Conservation (phyloP, 495 filamentous ascomycete species). For the Filosporella fistucella region DNA sequence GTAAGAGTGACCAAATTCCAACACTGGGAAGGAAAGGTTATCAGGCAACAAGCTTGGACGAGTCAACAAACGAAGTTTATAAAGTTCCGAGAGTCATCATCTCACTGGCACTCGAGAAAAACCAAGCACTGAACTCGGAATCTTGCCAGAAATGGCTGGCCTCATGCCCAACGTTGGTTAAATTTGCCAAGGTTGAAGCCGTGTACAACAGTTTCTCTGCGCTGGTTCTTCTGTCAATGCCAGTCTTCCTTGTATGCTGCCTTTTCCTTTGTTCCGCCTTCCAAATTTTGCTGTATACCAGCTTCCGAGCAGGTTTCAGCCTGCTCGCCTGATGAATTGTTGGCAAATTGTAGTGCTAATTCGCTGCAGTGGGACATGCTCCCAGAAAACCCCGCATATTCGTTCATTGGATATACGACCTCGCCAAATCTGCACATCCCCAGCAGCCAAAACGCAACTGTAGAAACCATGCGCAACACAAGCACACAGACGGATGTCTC, state of each 20-base stretch:
- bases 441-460: too few species aligned
- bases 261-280: not conserved
- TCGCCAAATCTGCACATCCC: not conserved
- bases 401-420: not conserved
- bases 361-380: not conserved
- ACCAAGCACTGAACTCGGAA: slow-evolving; percentile 1
- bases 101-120: not conserved
- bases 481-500: too few species aligned
- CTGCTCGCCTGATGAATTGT: not conserved
- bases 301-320: not conserved
- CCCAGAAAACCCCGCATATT: not conserved
- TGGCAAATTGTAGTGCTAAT: not conserved
- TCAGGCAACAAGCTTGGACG: not conserved
- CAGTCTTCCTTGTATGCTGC: slow-evolving; percentile 1
- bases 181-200: slow-evolving; percentile 1
- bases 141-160: slow-evolving; percentile 4
- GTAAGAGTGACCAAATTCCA: not conserved
- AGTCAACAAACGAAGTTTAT: not conserved
- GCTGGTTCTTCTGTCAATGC: not conserved
- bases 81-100: slow-evolving; percentile 1
- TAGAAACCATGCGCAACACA: too few species aligned
- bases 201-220: slow-evolving; percentile 6
- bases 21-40: not conserved
- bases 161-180: not conserved
- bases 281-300: not conserved